These are phyloP conservation scores for Hyaloscypha variabilis DNA, from an alignment of 495 filamentous ascomycete genomes.

Conservation along the genomic window DNA sequence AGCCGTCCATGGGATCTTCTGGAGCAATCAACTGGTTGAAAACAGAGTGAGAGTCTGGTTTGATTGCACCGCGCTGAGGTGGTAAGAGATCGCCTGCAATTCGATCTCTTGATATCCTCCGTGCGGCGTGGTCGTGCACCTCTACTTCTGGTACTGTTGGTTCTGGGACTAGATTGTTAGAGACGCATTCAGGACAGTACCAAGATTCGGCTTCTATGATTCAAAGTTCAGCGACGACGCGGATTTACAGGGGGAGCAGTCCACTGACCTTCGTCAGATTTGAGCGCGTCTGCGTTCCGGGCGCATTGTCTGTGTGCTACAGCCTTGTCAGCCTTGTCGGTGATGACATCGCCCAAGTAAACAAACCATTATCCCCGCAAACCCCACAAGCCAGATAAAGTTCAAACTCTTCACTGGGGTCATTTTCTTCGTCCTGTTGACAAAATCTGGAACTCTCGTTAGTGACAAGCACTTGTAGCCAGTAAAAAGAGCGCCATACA, in stretches of 20 bases:
- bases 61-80: constrained; percentile 65
- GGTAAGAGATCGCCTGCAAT: constrained; percentile 74
- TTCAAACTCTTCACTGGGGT: constrained; percentile 74
- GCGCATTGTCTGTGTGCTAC: constrained; percentile 94
- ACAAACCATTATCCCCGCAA: constrained; percentile 88
- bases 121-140: constrained; percentile 21
- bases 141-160: constrained; percentile 36
- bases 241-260: background rate
- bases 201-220: constrained; percentile 63
- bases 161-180: constrained; percentile 62
- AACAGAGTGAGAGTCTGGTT: constrained; percentile 82
- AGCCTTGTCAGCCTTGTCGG: constrained; percentile 43
- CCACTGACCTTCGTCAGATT: constrained; percentile 65
- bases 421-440: constrained; percentile 34
- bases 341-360: constrained; percentile 20
- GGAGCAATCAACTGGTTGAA: constrained; percentile 80
- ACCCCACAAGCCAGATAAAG: constrained; percentile 75
- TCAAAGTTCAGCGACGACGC: constrained; percentile 35
- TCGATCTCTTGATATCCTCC: constrained; percentile 32
- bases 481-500: constrained; percentile 27
- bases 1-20: constrained; percentile 84
- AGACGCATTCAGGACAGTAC: constrained; percentile 79
- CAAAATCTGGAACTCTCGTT: constrained; percentile 27
- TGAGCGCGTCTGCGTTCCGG: constrained; percentile 72
- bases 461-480: background rate